Conservation (phyloP, 768 basidiomycete species). For the Hydnomerulius pinastri region DNA sequence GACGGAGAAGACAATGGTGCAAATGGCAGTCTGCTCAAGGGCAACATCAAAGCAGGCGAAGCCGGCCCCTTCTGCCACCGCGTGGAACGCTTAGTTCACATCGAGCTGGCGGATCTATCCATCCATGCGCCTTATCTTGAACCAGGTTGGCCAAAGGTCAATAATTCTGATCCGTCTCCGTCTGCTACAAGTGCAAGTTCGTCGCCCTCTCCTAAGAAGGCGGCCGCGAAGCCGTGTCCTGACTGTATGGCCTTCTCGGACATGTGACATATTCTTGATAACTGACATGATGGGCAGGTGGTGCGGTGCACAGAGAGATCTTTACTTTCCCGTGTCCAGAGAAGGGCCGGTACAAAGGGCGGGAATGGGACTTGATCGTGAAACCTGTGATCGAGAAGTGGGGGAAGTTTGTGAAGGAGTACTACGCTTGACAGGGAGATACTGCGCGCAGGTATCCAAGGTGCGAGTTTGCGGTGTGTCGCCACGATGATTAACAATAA, state of each 20-base stretch:
- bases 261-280: too few relatives aligned
- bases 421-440: conserved; percentile 35
- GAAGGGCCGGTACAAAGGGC: conserved; percentile 54
- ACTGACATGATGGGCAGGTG: conserved; percentile 45
- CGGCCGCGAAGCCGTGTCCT: conserved; percentile 31
- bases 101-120: conserved; percentile 74
- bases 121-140: conserved; percentile 61
- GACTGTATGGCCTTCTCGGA: conserved; percentile 50
- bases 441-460: too few relatives aligned
- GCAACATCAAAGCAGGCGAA: conserved; percentile 60
- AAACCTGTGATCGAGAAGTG: conserved; percentile 77
- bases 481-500: too few relatives aligned
- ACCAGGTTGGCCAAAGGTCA: conserved; percentile 43
- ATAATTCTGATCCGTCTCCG: conserved; percentile 26
- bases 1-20: conserved; percentile 36
- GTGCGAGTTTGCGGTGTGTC: too few relatives aligned
- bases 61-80: conserved; percentile 71
- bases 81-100: conserved; percentile 75
- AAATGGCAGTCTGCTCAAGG: conserved; percentile 57
- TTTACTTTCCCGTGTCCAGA: conserved; percentile 67
- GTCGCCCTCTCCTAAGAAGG: conserved; percentile 18
- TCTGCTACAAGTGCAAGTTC: conserved; percentile 12
- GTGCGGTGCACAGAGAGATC: conserved; percentile 71
- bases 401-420: conserved; percentile 59
- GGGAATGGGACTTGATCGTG: conserved; percentile 76